Conservation (phyloP, 148 eudicot species). For the Persicaria tinctoria region DNA sequence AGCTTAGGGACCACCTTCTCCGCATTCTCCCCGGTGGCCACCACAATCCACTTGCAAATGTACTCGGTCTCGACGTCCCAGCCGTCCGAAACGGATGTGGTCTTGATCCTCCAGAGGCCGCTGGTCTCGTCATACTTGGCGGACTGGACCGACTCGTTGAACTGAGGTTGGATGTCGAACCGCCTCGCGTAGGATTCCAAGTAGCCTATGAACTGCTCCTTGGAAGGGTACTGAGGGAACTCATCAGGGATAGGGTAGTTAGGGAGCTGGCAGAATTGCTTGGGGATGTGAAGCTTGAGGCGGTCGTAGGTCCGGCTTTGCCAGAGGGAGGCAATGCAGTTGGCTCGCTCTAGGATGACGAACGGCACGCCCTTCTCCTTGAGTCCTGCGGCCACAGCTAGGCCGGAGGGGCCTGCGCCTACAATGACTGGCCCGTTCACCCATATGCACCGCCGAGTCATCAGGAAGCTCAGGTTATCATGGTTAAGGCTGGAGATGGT, state of each 20-base stretch:
- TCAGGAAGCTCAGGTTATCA: slow-evolving; percentile 31
- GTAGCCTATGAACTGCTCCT: slow-evolving; percentile 56
- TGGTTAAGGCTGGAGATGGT: slow-evolving; percentile 28
- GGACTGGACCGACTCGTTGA: slow-evolving; percentile 50
- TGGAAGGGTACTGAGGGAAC: slow-evolving; percentile 67
- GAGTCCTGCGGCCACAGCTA: slow-evolving; percentile 70
- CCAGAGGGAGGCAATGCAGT: slow-evolving; percentile 83
- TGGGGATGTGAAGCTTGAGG: slow-evolving; percentile 72
- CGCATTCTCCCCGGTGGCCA: slow-evolving; percentile 92
- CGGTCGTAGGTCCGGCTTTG: slow-evolving; percentile 64
- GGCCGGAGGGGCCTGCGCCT: slow-evolving; percentile 74
- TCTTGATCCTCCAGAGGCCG: slow-evolving; percentile 52
- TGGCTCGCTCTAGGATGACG: slow-evolving; percentile 63
- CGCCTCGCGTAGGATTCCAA: slow-evolving; percentile 51
- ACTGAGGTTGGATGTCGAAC: slow-evolving; percentile 54
- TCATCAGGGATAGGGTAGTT: slow-evolving; percentile 52
- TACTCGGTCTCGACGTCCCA: slow-evolving; percentile 31
- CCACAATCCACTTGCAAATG: slow-evolving; percentile 87
- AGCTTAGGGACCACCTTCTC: slow-evolving; percentile 85
- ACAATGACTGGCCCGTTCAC: slow-evolving; percentile 79
- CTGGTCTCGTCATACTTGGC: slow-evolving; percentile 67
- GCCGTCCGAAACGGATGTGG: slow-evolving; percentile 6
- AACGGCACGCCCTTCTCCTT: slow-evolving; percentile 61
- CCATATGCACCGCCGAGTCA: slow-evolving; percentile 45
- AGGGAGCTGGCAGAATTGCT: slow-evolving; percentile 74